These are phyloP conservation scores for Helotiales sp. DNA, from an alignment of 2,329 filamentous ascomycete species.

Conservation along the genomic window DNA sequence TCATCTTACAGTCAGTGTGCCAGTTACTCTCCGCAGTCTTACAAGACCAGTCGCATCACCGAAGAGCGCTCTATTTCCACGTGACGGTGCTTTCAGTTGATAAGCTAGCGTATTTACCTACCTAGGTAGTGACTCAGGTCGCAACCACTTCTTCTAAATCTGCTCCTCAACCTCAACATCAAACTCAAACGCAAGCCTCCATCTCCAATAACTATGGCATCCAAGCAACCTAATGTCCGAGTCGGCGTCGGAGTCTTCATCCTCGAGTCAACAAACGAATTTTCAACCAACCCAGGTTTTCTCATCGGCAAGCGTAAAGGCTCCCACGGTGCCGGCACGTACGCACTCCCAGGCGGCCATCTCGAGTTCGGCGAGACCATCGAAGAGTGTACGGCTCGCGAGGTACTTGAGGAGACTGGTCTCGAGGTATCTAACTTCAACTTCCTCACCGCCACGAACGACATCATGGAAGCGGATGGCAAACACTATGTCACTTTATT, in stretches of 20 bases:
- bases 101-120: too few species aligned
- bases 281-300: conserved; percentile 13
- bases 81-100: too few species aligned
- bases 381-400: conserved; percentile 62
- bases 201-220: conserved; percentile 5
- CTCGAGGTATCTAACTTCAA: conserved; percentile 52
- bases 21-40: too few species aligned
- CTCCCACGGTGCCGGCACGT: conserved; percentile 45
- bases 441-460: conserved; percentile 65
- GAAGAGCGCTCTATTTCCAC: too few species aligned
- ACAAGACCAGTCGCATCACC: too few species aligned
- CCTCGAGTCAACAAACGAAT: conserved; percentile 11
- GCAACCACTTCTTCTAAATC: too few species aligned
- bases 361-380: conserved; percentile 68
- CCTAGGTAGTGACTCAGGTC: too few species aligned
- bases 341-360: conserved; percentile 73
- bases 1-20: too few species aligned
- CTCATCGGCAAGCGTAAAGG: conserved; percentile 20
- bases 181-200: too few species aligned
- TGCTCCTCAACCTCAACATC: too few species aligned
- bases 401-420: conserved; percentile 70
- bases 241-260: conserved; percentile 24
- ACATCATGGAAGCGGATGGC: conserved; percentile 55
- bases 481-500: conserved; percentile 79
- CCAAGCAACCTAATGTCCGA: conserved; percentile 10